Percentiles rank a stretch among this genome's conserved stretches.
Conservation (phyloP, 2,329 filamentous ascomycete genomes). For the Clathrospora elynae region DNA sequence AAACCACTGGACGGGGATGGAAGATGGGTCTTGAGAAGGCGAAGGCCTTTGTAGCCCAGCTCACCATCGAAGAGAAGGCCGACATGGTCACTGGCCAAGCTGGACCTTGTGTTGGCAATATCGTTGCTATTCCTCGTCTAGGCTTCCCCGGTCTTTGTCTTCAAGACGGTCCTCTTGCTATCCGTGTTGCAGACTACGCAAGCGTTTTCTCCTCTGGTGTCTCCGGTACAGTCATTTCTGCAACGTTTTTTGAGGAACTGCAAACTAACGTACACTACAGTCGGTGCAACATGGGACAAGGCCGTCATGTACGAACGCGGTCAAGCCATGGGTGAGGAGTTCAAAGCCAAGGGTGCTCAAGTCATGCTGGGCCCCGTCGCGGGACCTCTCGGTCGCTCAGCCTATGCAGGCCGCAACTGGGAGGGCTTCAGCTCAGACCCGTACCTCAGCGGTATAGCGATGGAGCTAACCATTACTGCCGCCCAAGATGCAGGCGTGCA, state of each 20-base stretch:
- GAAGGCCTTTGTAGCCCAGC: conserved; percentile 38
- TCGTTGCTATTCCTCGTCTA: conserved; percentile 46
- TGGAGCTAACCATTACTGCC: conserved; percentile 49
- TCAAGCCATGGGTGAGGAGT: conserved; percentile 45
- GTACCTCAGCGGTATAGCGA: conserved; percentile 51
- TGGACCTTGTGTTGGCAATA: conserved; percentile 61
- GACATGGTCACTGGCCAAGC: conserved; percentile 49
- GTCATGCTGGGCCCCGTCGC: conserved; percentile 57
- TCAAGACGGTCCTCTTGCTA: conserved; percentile 47
- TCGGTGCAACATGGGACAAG: conserved; percentile 48
- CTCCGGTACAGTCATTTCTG: conserved; percentile 31
- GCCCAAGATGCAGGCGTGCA: conserved; percentile 52
- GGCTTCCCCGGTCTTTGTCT: conserved; percentile 50
- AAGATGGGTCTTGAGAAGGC: conserved; percentile 41
- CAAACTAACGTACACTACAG: conserved; percentile 22
- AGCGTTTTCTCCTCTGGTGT: conserved; percentile 51
- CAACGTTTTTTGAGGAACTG: not conserved
- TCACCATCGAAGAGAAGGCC: conserved; percentile 42
- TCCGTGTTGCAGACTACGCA: conserved; percentile 43
- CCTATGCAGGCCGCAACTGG: conserved; percentile 53
- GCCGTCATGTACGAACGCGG: conserved; percentile 47
- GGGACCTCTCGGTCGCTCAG: conserved; percentile 52
- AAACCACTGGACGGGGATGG: conserved; percentile 42
- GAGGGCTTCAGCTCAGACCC: conserved; percentile 54
- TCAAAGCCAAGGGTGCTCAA: conserved; percentile 47